These are phyloP conservation scores for Botrytis tulipae DNA, from an alignment of 2,329 filamentous ascomycete genomes.

Conservation along the genomic window DNA sequence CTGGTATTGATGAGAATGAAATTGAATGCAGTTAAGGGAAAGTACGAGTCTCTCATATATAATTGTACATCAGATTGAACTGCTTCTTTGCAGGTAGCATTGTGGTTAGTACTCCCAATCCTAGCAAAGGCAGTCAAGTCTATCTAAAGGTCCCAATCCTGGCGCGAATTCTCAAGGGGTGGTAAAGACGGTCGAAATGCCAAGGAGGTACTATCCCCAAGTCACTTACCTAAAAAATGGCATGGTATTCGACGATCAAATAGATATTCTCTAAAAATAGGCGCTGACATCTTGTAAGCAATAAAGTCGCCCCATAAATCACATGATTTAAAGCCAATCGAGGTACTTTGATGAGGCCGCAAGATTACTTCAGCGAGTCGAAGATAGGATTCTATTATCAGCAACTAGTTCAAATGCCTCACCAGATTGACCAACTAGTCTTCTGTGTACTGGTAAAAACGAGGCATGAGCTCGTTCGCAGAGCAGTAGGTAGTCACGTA, in stretches of 20 bases:
- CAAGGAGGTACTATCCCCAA: slow-evolving; percentile 3
- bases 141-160: slow-evolving; percentile 18
- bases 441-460: not conserved
- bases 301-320: not conserved
- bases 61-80: not conserved
- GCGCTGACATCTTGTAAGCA: not conserved
- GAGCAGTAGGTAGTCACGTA: not conserved
- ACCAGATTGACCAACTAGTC: not conserved
- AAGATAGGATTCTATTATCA: slow-evolving; percentile 2
- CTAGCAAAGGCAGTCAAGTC: slow-evolving; percentile 12
- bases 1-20: not conserved
- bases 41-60: slow-evolving; percentile 6
- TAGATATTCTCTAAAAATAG: not conserved
- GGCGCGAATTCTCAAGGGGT: slow-evolving; percentile 10
- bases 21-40: not conserved
- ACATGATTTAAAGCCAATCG: slow-evolving; percentile 7
- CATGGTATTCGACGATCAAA: slow-evolving; percentile 4
- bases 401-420: not conserved
- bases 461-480: not conserved
- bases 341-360: slow-evolving; percentile 2
- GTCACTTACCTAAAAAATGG: not conserved
- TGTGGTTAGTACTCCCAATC: not conserved
- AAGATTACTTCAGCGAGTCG: not conserved
- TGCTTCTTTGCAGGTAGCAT: not conserved
- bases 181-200: slow-evolving; percentile 2